phyloP scores from a whole-genome alignment of 345 rosid genomes.

The Eucalyptus tenuipes region DNA sequence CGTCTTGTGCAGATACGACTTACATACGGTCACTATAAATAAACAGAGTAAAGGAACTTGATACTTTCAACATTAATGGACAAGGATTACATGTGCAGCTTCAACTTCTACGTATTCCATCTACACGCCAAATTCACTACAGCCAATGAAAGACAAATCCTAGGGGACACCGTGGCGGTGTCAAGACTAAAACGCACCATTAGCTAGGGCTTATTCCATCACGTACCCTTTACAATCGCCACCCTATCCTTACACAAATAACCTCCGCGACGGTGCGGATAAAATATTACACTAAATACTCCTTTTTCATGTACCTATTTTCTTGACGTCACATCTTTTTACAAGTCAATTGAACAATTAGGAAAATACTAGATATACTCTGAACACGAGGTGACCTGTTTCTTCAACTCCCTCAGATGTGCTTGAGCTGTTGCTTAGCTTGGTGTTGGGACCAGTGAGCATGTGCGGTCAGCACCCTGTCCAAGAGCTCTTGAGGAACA shows the following conservation, averaged over 20 bases:
- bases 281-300: neutral
- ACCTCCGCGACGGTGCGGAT: neutral
- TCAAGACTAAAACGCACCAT: neutral
- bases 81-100: neutral
- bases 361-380: neutral
- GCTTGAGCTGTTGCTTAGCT: conserved; percentile 59
- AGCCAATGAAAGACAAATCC: neutral
- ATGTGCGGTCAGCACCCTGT: conserved; percentile 78
- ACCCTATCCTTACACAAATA: neutral
- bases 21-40: neutral
- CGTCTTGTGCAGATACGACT: neutral
- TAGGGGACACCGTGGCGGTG: neutral
- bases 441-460: conserved; percentile 96
- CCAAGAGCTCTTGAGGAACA: conserved; percentile 90
- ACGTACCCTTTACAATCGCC: neutral
- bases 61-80: neutral
- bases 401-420: neutral
- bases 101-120: neutral
- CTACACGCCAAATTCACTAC: neutral
- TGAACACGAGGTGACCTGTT: neutral
- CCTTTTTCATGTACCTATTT: neutral
- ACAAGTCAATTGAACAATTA: neutral
- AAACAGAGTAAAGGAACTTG: neutral
- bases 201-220: neutral
- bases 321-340: neutral